These are phyloP conservation scores for Carex kokanica DNA, from an alignment of 176 grass and related monocot species.

Conservation along the genomic window DNA sequence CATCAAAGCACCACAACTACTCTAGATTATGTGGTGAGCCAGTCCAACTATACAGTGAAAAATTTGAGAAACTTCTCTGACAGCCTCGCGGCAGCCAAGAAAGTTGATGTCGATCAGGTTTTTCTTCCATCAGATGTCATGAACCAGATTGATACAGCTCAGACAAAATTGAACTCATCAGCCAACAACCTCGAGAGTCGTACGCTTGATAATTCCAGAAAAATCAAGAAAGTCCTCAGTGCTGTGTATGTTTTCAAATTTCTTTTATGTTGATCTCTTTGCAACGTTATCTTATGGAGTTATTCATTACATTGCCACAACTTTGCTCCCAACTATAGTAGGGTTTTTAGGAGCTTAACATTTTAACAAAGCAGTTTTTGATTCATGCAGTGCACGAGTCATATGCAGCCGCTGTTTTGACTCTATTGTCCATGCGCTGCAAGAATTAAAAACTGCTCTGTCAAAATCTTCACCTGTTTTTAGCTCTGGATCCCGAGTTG, in stretches of 20 bases:
- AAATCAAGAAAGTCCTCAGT: constrained; percentile 52
- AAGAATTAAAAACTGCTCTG: no score
- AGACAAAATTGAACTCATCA: constrained; percentile 62
- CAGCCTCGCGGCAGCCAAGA: constrained; percentile 79
- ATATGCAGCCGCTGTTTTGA: no score
- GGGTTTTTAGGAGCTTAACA: neutral
- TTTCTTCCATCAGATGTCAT: constrained; percentile 44
- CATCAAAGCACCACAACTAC: constrained; percentile 67
- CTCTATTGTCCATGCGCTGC: no score
- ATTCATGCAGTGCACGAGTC: no score
- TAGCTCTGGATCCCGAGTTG: neutral
- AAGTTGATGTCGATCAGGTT: constrained; percentile 41
- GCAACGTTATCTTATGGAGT: neutral
- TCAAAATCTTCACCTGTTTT: neutral
- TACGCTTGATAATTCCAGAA: constrained; percentile 62
- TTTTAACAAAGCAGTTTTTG: no score
- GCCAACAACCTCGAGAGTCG: constrained; percentile 47
- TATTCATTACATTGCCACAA: constrained; percentile 1
- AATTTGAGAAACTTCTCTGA: constrained; percentile 82
- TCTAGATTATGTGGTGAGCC: constrained; percentile 61
- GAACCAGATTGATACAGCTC: constrained; percentile 60
- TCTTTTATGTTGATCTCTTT: neutral
- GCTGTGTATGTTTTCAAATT: constrained; percentile 43
- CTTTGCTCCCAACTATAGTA: neutral
- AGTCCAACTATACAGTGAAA: constrained; percentile 73